Base-by-base conservation (phyloP, 2,329 filamentous ascomycete genomes). In the Diaporthe longicolla region DNA sequence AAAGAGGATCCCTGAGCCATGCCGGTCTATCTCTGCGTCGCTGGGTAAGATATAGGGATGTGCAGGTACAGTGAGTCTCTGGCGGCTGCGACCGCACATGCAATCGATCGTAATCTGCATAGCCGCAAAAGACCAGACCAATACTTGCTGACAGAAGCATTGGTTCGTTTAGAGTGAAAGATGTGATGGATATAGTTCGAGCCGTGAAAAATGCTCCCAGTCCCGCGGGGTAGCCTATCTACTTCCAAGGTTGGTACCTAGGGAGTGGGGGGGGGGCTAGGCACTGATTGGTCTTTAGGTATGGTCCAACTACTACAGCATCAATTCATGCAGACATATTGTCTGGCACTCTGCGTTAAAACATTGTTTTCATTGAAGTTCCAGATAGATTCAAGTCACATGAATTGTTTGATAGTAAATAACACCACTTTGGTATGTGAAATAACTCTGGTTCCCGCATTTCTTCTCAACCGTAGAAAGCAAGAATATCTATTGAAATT, bases 1-100 rank as follows among this genome's bases (percentile, higher is more conserved):
- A 75, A 78, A 86, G 2, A 86, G 78, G 0, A 83, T 73, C 7
- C 84, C 85, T 5, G 82, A 83, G 1, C 70, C 55, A 61, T 76
- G 77, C 10, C 80, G 79, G 70, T 80, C 81, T 19, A 73, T 75
- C 35, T 75, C 68, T 63, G 79, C 79, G 72, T 81, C 79, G 74
- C 80, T 61, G 21, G 48, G 69, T n/a, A 71, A 17, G 43, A 61
- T 11, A 40, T 69, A 26, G 6, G 37, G 26, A 21, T 2, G 50
- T 32, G 19, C 11, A 24, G 52, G 59, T 10, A 4, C 17, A 4
- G 8, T n/a, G 24, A 73, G 11, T 15, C 11, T 19, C 29, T 73
- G 71, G 29, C n/a, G 71, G n/a, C 24, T 50, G 4, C 40, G 40
- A 24, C 52, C 63, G 40, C 71, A 73, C 15, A 73, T 63, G 19